These are phyloP conservation scores for Pichia rugopelliculosa DNA, from an alignment of 805 yeast genomes.

Conservation along the genomic window DNA sequence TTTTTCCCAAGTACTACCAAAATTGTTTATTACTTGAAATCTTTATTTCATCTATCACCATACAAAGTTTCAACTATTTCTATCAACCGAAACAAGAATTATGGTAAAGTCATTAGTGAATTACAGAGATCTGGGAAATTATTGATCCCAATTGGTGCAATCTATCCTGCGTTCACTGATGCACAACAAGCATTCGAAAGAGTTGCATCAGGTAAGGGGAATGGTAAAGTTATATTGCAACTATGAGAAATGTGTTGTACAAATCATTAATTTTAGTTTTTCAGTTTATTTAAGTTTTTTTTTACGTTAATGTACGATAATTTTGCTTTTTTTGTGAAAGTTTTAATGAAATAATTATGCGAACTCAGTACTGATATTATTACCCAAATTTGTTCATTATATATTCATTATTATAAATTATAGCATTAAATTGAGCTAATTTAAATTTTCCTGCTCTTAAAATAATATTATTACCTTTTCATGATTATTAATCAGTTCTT, in stretches of 20 bases:
- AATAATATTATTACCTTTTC: neutral
- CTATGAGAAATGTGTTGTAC: too few species aligned
- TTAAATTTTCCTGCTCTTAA: too few species aligned
- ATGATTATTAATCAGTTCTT: neutral
- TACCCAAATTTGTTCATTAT: too few species aligned
- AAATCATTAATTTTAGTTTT: too few species aligned
- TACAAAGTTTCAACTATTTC: conserved; percentile 1
- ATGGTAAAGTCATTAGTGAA: conserved; percentile 31
- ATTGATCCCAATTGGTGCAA: conserved; percentile 46
- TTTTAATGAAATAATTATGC: too few species aligned
- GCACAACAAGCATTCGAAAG: conserved; percentile 43
- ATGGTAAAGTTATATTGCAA: conserved; percentile 55
- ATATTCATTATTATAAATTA: too few species aligned
- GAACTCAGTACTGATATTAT: too few species aligned
- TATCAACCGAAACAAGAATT: conserved; percentile 8
- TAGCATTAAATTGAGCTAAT: too few species aligned
- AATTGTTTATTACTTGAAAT: conserved; percentile 9
- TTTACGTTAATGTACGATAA: too few species aligned
- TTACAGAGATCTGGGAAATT: conserved; percentile 39
- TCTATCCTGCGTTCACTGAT: conserved; percentile 40
- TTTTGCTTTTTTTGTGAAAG: too few species aligned
- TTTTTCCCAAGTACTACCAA: conserved; percentile 18
- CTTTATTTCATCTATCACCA: neutral
- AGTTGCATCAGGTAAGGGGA: conserved; percentile 41
- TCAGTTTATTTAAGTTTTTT: too few species aligned